Conservation (phyloP, 2,329 filamentous ascomycete genomes). For the Gnomoniopsis sp. region DNA sequence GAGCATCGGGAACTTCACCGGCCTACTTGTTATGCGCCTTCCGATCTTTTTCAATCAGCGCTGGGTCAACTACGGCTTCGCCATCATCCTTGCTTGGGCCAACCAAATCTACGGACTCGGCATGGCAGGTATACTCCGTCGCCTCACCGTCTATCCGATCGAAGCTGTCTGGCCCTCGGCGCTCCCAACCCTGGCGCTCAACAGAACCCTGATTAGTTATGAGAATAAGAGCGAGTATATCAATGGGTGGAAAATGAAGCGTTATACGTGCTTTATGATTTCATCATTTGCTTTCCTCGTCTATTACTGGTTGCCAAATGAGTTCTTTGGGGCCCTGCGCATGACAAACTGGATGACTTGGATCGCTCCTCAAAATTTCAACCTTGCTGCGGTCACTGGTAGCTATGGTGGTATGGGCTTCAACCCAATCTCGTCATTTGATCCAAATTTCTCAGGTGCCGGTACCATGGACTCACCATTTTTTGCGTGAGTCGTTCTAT, state of each 20-base stretch:
- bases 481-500: constrained; percentile 1
- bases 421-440: constrained; percentile 36
- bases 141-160: constrained; percentile 33
- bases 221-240: constrained; percentile 7
- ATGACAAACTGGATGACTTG: constrained; percentile 14
- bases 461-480: constrained; percentile 1
- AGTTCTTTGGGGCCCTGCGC: background rate
- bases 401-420: constrained; percentile 32
- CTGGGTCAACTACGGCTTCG: constrained; percentile 29
- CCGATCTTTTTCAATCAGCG: constrained; percentile 30
- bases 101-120: constrained; percentile 32
- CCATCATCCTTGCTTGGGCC: constrained; percentile 28
- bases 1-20: constrained; percentile 25
- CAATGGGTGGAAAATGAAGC: constrained; percentile 12
- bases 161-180: constrained; percentile 31
- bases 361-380: constrained; percentile 8
- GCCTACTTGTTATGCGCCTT: constrained; percentile 26
- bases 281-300: background rate
- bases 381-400: constrained; percentile 29
- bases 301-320: constrained; percentile 15
- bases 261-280: constrained; percentile 9
- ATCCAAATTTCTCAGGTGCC: constrained; percentile 24
- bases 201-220: constrained; percentile 27
- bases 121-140: constrained; percentile 30
- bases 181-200: constrained; percentile 32